Evolutionary conservation across 2,329 filamentous ascomycete species (phyloP), one percentile per base, ranked within the genome.

Genomic region (Aspergillus jensenii): DNA sequence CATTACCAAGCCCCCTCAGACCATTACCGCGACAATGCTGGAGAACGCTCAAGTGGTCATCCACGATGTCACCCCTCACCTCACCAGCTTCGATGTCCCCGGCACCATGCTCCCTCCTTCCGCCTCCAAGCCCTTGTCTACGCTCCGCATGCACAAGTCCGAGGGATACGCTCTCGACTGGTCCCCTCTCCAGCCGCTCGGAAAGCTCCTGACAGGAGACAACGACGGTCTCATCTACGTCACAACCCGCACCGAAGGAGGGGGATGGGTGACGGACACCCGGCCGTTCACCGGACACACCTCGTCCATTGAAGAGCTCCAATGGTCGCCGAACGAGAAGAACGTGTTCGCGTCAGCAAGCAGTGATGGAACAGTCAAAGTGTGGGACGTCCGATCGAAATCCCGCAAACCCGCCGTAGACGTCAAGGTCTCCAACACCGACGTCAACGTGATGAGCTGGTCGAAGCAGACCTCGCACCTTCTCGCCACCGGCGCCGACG

Each of bases 111-210:
- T 98, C 64, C 87, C 90, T 6, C 82, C 91, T 2, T 87, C 90
- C 69, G 90, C 96, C 72, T 93, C 92, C 74, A 96, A 96, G 78
- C 92, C 95, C 35, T 78, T 96, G 51, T 90, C 85, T 64, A 97
- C 91, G 3, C 87, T 99, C 67, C 86, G 90, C 66, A 91, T 93
- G 67, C 95, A 99, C 84, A 93, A 93, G 78, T 80, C 87, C 12
- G 95, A 99, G 80, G 95, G 95, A 49, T 99, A 98, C 74, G 95
- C 91, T 0, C 78, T 99, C n/a, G 95, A 97, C 77, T 99, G 95
- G 95, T 96, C 93, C 25, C 90, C 91, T 1, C 74, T 91, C 9
- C 83, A 90, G 46, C 86, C 91, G 0, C 84, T 87, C 47, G 93
- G 93, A 59, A 95, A 93, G 76, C 86, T 99, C 3, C 78, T 96